These are phyloP conservation scores for Hylodesmum podocarpum DNA, from an alignment of 306 rosid genomes.

Conservation along the genomic window DNA sequence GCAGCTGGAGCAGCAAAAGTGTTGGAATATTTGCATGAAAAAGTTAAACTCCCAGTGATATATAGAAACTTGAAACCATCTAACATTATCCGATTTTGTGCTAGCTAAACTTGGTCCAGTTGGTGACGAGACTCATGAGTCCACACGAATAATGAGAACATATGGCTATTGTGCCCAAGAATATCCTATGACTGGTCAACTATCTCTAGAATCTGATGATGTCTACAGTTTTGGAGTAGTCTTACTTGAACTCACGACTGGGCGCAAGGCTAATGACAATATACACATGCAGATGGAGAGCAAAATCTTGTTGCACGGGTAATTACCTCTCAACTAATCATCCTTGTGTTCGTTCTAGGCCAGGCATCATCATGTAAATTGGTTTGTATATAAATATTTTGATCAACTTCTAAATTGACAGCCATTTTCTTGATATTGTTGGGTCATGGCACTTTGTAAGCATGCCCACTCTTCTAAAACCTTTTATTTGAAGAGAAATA, in stretches of 20 bases:
- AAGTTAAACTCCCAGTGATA: constrained; percentile 93
- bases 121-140: constrained; percentile 94
- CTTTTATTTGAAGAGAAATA: no score
- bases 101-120: constrained; percentile 97
- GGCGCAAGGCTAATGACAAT: constrained; percentile 93
- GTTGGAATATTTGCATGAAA: constrained; percentile 91
- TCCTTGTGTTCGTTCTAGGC: neutral
- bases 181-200: constrained; percentile 98
- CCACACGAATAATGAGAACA: constrained; percentile 96
- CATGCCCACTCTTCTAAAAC: constrained; percentile 88
- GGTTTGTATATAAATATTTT: neutral
- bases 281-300: constrained; percentile 76
- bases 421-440: constrained; percentile 23
- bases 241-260: constrained; percentile 91
- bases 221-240: constrained; percentile 97
- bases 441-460: constrained; percentile 48
- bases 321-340: constrained; percentile 32
- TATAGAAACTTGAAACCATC: constrained; percentile 94
- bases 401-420: neutral
- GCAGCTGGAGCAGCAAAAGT: constrained; percentile 99
- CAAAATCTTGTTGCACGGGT: constrained; percentile 98
- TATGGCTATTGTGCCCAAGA: constrained; percentile 97
- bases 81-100: constrained; percentile 90
- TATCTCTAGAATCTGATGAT: constrained; percentile 85
- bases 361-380: no score